A percentile compares a stretch with the other conserved stretches of the same genome.
These are phyloP conservation scores for Craterostigma plantagineum DNA, from an alignment of 257 asterid species.

Conservation along the genomic window DNA sequence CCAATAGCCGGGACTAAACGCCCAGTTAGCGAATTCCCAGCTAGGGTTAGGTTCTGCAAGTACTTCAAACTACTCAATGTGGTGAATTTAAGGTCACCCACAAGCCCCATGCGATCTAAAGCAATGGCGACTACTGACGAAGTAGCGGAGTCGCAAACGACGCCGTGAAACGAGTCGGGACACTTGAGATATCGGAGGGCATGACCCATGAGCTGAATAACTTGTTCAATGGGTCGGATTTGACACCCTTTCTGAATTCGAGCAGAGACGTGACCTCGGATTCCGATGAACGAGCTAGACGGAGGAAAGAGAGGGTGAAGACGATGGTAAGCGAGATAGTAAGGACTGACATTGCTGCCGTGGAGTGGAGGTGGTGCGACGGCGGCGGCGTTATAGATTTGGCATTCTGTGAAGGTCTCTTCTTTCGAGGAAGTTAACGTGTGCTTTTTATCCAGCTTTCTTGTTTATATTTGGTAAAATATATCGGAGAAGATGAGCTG, in stretches of 20 bases:
- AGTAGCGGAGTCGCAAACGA: constrained; percentile 20
- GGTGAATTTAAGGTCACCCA: constrained; percentile 48
- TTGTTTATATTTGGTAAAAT: background rate
- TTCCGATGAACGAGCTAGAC: constrained; percentile 13
- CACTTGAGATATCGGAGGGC: constrained; percentile 17
- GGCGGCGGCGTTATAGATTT: constrained; percentile 16
- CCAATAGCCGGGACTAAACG: constrained; percentile 56
- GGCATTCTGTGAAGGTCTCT: background rate
- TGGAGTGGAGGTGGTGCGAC: too few species aligned
- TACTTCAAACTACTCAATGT: constrained; percentile 26
- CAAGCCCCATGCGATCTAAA: constrained; percentile 29
- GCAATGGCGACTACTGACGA: constrained; percentile 22
- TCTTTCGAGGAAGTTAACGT: background rate
- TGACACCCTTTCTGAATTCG: constrained; percentile 54
- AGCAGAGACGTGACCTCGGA: constrained; percentile 43
- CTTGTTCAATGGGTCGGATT: constrained; percentile 32
- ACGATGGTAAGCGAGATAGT: background rate
- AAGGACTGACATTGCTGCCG: background rate
- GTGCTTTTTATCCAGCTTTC: too few species aligned
- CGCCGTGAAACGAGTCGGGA: constrained; percentile 38
- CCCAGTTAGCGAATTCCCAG: constrained; percentile 51
- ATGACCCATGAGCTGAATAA: constrained; percentile 32
- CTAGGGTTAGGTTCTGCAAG: constrained; percentile 35
- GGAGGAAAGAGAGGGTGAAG: constrained; percentile 5
- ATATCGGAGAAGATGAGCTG: background rate